phyloP scores from a whole-genome alignment of 2,329 filamentous ascomycete species.

The Neofusicoccum umdonicola region DNA sequence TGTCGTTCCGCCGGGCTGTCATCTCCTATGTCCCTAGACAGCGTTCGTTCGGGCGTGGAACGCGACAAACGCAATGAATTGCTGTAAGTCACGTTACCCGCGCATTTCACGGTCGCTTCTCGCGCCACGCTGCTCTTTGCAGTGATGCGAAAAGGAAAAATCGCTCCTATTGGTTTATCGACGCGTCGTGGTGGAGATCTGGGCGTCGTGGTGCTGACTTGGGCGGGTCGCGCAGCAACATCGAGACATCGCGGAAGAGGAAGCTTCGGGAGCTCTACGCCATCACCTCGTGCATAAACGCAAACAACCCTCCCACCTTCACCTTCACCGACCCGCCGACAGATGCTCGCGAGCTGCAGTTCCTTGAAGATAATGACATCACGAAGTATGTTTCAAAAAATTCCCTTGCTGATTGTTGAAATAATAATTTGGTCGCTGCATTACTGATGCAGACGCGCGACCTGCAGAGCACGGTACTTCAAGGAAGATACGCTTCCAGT shows the following conservation, averaged over 20 bases:
- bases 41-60: constrained; percentile 41
- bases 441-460: constrained; percentile 23
- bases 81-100: constrained; percentile 38
- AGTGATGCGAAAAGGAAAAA: constrained; percentile 40
- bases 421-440: constrained; percentile 19
- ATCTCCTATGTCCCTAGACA: constrained; percentile 50
- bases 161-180: constrained; percentile 39
- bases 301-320: constrained; percentile 56
- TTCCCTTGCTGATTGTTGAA: constrained; percentile 30
- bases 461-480: constrained; percentile 55
- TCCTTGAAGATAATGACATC: constrained; percentile 59
- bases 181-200: constrained; percentile 38
- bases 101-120: constrained; percentile 32
- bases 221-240: constrained; percentile 31
- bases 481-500: constrained; percentile 39
- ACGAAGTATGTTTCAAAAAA: constrained; percentile 48
- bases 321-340: constrained; percentile 50
- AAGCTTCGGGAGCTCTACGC: constrained; percentile 85
- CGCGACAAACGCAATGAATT: constrained; percentile 43
- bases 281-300: constrained; percentile 66
- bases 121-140: constrained; percentile 25
- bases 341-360: constrained; percentile 50
- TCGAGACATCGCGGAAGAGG: constrained; percentile 80
- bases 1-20: constrained; percentile 42
- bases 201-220: constrained; percentile 22